Conservation (phyloP, 768 basidiomycete genomes). For the Cystobasidium ongulense region DNA sequence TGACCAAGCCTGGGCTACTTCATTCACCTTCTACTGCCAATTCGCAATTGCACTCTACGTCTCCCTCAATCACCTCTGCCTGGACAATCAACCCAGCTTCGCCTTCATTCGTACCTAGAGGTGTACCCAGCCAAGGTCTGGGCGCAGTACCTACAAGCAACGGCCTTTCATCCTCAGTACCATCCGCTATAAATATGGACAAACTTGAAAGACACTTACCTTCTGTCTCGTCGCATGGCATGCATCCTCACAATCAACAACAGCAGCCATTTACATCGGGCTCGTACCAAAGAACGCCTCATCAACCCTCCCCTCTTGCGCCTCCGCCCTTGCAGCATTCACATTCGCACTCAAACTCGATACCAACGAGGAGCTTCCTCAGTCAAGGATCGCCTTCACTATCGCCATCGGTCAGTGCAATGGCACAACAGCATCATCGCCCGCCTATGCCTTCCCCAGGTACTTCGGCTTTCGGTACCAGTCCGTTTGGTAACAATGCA, state of each 20-base stretch:
- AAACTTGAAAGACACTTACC: not conserved
- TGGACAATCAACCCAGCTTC: not conserved
- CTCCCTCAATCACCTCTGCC: not conserved
- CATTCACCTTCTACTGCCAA: not conserved
- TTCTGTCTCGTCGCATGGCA: not conserved
- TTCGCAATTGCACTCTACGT: not conserved
- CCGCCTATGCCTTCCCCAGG: not conserved
- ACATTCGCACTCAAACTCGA: slow-evolving; percentile 7
- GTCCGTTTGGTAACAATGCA: slow-evolving; percentile 25
- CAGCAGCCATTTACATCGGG: not conserved
- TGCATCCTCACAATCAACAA: not conserved
- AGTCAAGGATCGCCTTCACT: not conserved
- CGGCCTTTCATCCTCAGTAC: slow-evolving; percentile 7
- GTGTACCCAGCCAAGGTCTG: not conserved
- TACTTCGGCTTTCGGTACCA: slow-evolving; percentile 8
- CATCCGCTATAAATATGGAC: not conserved
- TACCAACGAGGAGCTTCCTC: slow-evolving; percentile 10
- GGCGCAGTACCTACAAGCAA: not conserved
- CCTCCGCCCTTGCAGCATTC: slow-evolving; percentile 17
- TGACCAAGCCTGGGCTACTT: not conserved
- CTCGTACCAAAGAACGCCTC: not conserved
- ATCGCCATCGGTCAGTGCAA: not conserved
- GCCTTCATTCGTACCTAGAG: not conserved
- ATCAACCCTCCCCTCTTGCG: slow-evolving; percentile 15
- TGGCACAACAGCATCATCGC: not conserved